These are phyloP conservation scores for Clonostachys rhizophaga DNA, from an alignment of 2,329 filamentous ascomycete genomes.

Conservation along the genomic window DNA sequence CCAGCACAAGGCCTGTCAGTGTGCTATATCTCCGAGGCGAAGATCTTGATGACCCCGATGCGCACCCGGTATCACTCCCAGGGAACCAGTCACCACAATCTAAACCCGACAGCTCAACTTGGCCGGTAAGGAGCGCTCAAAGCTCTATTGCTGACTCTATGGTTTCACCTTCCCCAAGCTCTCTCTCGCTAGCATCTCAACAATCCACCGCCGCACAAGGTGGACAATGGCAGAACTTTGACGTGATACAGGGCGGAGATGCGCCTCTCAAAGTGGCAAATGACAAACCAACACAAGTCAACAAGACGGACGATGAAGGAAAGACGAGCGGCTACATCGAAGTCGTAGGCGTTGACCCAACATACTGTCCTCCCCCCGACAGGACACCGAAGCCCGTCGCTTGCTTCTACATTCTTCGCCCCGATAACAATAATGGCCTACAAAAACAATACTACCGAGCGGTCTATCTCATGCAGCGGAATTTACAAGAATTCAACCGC, in stretches of 20 bases:
- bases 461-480: conserved; percentile 78
- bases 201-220: conserved; percentile 33
- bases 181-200: conserved; percentile 57
- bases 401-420: conserved; percentile 77
- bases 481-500: conserved; percentile 66
- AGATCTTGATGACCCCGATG: conserved; percentile 74
- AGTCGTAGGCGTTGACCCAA: conserved; percentile 81
- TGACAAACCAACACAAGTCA: conserved; percentile 47
- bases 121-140: conserved; percentile 47
- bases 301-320: conserved; percentile 54
- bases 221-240: conserved; percentile 53
- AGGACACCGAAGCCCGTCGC: conserved; percentile 69
- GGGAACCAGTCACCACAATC: conserved; percentile 62
- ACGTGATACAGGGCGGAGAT: conserved; percentile 46
- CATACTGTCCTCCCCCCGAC: conserved; percentile 76
- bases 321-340: conserved; percentile 82
- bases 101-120: conserved; percentile 38
- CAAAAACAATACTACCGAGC: conserved; percentile 67
- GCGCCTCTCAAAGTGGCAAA: conserved; percentile 34
- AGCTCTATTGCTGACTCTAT: conserved; percentile 58
- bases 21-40: conserved; percentile 74
- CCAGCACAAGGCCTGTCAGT: conserved; percentile 74
- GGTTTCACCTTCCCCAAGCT: conserved; percentile 63
- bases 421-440: conserved; percentile 28
- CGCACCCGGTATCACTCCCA: conserved; percentile 69